Evolutionary conservation across 768 basidiomycete genomes (phyloP).

Genomic region (Coprinopsis sp.): DNA sequence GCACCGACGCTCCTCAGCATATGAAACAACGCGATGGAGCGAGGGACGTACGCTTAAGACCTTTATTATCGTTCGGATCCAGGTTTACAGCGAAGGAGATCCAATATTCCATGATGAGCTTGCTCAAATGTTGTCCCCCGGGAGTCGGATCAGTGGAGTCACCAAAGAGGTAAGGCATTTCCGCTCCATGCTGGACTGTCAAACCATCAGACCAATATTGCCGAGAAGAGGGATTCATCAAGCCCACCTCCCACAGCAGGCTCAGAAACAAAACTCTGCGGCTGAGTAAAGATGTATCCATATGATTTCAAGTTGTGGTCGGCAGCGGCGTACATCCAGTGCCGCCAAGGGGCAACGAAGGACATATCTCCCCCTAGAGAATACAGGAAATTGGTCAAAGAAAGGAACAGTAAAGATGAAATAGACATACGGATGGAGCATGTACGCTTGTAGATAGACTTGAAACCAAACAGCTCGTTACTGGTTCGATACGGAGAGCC

Average conservation of each 20-base stretch:
- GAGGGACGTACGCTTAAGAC: constrained; percentile 23
- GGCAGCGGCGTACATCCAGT: constrained; percentile 35
- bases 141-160: constrained; percentile 20
- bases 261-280: constrained; percentile 19
- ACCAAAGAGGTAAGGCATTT: constrained; percentile 33
- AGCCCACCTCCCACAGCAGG: constrained; percentile 27
- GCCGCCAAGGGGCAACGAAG: constrained; percentile 34
- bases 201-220: neutral
- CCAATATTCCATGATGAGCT: constrained; percentile 38
- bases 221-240: neutral
- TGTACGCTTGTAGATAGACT: no score
- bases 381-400: neutral
- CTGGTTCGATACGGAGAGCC: constrained; percentile 48
- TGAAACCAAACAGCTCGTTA: constrained; percentile 39
- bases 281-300: constrained; percentile 40
- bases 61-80: constrained; percentile 34
- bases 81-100: constrained; percentile 34
- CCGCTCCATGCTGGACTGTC: constrained; percentile 28
- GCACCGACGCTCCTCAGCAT: neutral
- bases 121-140: constrained; percentile 21
- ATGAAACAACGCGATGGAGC: neutral
- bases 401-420: constrained; percentile 7
- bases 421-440: constrained; percentile 25
- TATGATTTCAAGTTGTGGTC: constrained; percentile 32
- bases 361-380: constrained; percentile 30